A percentile compares a stretch with the other conserved stretches of the same genome.
Evolutionary conservation across 495 filamentous ascomycete genomes (phyloP).

Genomic region (Trypethelium eluteriae): DNA sequence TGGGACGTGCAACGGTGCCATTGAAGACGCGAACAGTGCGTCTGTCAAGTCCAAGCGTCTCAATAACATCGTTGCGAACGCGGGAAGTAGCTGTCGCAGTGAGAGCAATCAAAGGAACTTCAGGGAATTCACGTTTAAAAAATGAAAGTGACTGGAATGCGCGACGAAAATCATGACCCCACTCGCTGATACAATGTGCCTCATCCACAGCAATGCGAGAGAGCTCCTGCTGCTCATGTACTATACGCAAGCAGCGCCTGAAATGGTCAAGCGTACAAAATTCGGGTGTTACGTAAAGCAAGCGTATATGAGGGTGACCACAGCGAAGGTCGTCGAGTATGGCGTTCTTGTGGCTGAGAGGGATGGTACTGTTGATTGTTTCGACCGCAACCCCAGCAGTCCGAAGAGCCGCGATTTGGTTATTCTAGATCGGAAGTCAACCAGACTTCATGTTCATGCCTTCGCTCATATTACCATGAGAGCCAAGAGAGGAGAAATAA

Average conservation of each 20-base stretch:
- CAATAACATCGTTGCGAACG: slow-evolving; percentile 73
- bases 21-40: slow-evolving; percentile 62
- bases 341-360: slow-evolving; percentile 50
- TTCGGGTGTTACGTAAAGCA: slow-evolving; percentile 92
- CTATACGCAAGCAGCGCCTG: slow-evolving; percentile 59
- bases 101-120: slow-evolving; percentile 80
- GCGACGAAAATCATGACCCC: slow-evolving; percentile 96
- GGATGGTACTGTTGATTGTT: slow-evolving; percentile 77
- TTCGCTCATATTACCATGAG: slow-evolving; percentile 59
- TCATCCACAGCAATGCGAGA: slow-evolving; percentile 85
- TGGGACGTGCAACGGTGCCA: slow-evolving; percentile 70
- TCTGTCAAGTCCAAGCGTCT: slow-evolving; percentile 58
- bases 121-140: slow-evolving; percentile 72
- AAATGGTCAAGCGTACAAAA: slow-evolving; percentile 72
- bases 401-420: slow-evolving; percentile 78
- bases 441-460: neutral
- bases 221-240: slow-evolving; percentile 76
- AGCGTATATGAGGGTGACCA: slow-evolving; percentile 72
- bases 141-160: slow-evolving; percentile 82
- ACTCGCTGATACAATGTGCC: slow-evolving; percentile 95
- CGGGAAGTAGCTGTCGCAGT: slow-evolving; percentile 81
- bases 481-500: slow-evolving; percentile 81
- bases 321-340: slow-evolving; percentile 76
- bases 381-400: slow-evolving; percentile 68
- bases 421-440: slow-evolving; percentile 50